Conservation (phyloP, 2,329 filamentous ascomycete species). For the Herpotrichia juniperi region DNA sequence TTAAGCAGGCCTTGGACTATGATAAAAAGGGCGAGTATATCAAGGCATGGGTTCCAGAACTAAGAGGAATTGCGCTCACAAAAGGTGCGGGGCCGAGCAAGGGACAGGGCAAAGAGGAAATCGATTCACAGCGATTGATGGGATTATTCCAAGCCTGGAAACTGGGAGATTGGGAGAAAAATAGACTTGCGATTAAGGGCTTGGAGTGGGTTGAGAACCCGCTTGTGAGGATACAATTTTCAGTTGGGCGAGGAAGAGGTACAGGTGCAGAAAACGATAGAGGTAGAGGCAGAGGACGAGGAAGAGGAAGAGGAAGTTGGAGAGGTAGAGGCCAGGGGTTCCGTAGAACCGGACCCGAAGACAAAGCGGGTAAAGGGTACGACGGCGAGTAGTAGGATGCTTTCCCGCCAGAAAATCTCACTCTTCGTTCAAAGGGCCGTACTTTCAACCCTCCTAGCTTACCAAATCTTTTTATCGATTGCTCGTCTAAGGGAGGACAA, state of each 20-base stretch:
- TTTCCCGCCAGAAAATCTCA: too few species aligned
- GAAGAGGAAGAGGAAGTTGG: constrained; percentile 21
- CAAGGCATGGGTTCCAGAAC: constrained; percentile 74
- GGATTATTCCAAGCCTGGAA: constrained; percentile 76
- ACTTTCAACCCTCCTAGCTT: background rate
- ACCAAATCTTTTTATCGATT: too few species aligned
- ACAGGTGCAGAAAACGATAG: constrained; percentile 23
- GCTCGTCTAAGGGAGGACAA: too few species aligned
- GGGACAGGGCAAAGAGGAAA: constrained; percentile 38
- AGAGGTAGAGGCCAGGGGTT: constrained; percentile 15
- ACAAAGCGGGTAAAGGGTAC: constrained; percentile 10
- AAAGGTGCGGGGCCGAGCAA: constrained; percentile 20
- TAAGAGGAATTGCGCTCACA: constrained; percentile 57
- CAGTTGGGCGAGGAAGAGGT: constrained; percentile 39
- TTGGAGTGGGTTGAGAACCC: constrained; percentile 72
- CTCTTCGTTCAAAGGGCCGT: background rate
- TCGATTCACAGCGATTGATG: constrained; percentile 51
- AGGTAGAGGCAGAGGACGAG: constrained; percentile 18
- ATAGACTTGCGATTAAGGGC: constrained; percentile 61
- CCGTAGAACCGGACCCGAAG: constrained; percentile 15
- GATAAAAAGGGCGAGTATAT: constrained; percentile 73
- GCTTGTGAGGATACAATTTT: constrained; percentile 41
- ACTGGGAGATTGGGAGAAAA: constrained; percentile 63
- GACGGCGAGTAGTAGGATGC: background rate
- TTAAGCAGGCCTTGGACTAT: constrained; percentile 81